Evolutionary conservation across 2,329 filamentous ascomycete genomes (phyloP).

Genomic region (Curvularia lunata): DNA sequence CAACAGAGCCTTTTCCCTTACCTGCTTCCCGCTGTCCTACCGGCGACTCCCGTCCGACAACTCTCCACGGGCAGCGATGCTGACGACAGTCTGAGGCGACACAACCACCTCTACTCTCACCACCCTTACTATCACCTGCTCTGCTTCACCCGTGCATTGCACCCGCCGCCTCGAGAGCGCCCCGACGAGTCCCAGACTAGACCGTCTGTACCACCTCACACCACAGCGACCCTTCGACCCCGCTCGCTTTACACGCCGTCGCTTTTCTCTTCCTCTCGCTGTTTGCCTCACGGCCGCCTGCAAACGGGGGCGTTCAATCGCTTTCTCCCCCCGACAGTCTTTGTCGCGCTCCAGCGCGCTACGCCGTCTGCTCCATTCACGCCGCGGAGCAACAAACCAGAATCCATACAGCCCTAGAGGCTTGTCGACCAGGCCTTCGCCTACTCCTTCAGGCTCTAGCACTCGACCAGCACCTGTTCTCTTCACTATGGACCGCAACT

Average conservation of each 20-base stretch:
- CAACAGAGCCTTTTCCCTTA: constrained; percentile 26
- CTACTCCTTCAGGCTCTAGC: constrained; percentile 11
- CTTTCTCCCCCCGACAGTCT: constrained; percentile 17
- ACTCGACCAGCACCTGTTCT: background rate
- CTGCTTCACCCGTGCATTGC: background rate
- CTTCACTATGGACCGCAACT: constrained; percentile 25
- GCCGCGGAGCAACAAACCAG: constrained; percentile 1
- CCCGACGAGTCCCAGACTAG: constrained; percentile 7
- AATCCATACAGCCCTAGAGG: background rate
- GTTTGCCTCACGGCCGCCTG: constrained; percentile 16
- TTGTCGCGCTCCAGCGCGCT: constrained; percentile 13
- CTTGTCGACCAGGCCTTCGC: constrained; percentile 1
- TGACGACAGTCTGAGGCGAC: constrained; percentile 28
- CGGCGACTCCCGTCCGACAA: constrained; percentile 22
- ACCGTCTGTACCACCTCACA: constrained; percentile 18
- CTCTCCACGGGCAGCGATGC: constrained; percentile 26
- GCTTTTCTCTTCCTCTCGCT: background rate
- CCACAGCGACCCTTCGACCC: constrained; percentile 15
- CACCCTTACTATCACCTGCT: background rate
- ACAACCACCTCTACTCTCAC: constrained; percentile 3
- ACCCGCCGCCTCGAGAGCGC: constrained; percentile 1
- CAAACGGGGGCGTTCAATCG: constrained; percentile 34
- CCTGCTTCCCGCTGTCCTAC: constrained; percentile 12
- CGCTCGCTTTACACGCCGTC: background rate
- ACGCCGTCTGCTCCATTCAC: constrained; percentile 14